These are phyloP conservation scores for Phytophthora sp. DNA, from an alignment of 352 stramenopile genomes.

Conservation along the genomic window DNA sequence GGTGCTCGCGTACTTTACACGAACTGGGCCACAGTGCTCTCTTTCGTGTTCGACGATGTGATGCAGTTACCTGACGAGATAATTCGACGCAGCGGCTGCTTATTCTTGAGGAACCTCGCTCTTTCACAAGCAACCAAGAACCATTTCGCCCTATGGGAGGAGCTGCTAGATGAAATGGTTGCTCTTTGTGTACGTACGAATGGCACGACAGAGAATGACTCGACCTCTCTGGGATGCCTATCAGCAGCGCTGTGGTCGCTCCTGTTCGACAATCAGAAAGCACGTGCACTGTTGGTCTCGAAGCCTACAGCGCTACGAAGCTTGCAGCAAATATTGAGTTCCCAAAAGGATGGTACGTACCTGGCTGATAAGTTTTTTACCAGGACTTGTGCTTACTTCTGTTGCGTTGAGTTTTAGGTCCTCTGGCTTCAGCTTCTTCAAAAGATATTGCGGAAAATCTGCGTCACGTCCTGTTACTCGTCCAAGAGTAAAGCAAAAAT, in stretches of 20 bases:
- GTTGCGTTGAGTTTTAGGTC: conserved; percentile 4
- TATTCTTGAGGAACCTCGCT: conserved; percentile 69
- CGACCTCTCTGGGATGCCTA: conserved; percentile 28
- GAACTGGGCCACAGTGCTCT: conserved; percentile 38
- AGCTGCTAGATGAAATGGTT: conserved; percentile 46
- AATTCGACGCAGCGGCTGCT: conserved; percentile 39
- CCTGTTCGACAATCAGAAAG: conserved; percentile 73
- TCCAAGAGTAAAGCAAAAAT: conserved; percentile 26
- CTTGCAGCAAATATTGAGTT: conserved; percentile 40
- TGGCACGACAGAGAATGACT: conserved; percentile 1
- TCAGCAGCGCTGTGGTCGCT: conserved; percentile 58
- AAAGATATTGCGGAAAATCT: conserved; percentile 33
- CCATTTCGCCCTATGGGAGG: conserved; percentile 68
- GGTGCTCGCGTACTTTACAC: conserved; percentile 47
- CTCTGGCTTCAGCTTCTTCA: conserved; percentile 2
- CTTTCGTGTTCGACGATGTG: conserved; percentile 55
- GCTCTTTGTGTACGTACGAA: conserved; percentile 23
- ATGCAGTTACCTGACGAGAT: conserved; percentile 36
- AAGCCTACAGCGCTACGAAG: conserved; percentile 34
- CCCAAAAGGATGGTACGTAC: conserved; percentile 25
- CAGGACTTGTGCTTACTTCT: background rate
- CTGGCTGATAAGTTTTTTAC: background rate
- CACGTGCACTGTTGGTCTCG: conserved; percentile 47
- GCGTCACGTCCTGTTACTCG: conserved; percentile 34
- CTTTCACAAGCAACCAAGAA: conserved; percentile 59